These are phyloP conservation scores for Talaromyces sp. DNA, from an alignment of 2,329 filamentous ascomycete species.

Conservation along the genomic window DNA sequence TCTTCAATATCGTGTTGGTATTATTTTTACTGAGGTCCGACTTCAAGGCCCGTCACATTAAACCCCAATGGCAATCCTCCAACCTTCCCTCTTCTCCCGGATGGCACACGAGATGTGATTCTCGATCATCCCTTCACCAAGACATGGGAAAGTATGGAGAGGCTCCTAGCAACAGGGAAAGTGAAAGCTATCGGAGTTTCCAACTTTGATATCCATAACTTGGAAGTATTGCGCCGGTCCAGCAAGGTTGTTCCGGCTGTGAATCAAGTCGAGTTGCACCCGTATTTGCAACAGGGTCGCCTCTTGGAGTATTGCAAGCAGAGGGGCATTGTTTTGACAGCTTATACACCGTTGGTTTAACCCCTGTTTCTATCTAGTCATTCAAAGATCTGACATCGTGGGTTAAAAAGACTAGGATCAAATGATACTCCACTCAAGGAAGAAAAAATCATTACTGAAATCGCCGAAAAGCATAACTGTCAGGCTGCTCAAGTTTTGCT, in stretches of 20 bases:
- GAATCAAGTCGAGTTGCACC: slow-evolving; percentile 67
- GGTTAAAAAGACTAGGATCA: not conserved
- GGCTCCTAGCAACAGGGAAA: slow-evolving; percentile 51
- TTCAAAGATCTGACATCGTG: not conserved
- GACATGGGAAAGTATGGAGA: slow-evolving; percentile 70
- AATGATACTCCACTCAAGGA: slow-evolving; percentile 1
- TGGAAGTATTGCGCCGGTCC: slow-evolving; percentile 53
- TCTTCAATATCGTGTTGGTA: not conserved
- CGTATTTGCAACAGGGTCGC: slow-evolving; percentile 59
- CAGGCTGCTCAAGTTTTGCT: slow-evolving; percentile 1
- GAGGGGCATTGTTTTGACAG: slow-evolving; percentile 57
- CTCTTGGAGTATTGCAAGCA: slow-evolving; percentile 54
- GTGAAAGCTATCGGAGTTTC: slow-evolving; percentile 55
- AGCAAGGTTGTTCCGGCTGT: slow-evolving; percentile 55
- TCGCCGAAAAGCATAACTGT: not conserved
- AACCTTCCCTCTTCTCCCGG: slow-evolving; percentile 60
- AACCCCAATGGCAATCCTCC: slow-evolving; percentile 43
- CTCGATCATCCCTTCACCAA: slow-evolving; percentile 64
- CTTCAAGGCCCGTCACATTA: slow-evolving; percentile 56
- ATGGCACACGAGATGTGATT: slow-evolving; percentile 70
- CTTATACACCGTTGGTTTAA: slow-evolving; percentile 48
- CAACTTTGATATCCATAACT: slow-evolving; percentile 52
- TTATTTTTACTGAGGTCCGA: not conserved
- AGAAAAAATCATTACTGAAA: not conserved
- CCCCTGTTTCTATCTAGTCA: not conserved